Percentiles rank a stretch among this genome's conserved stretches.
phyloP scores from a whole-genome alignment of 2,329 filamentous ascomycete genomes.

The Aspergillus fumigatiaffinis region DNA sequence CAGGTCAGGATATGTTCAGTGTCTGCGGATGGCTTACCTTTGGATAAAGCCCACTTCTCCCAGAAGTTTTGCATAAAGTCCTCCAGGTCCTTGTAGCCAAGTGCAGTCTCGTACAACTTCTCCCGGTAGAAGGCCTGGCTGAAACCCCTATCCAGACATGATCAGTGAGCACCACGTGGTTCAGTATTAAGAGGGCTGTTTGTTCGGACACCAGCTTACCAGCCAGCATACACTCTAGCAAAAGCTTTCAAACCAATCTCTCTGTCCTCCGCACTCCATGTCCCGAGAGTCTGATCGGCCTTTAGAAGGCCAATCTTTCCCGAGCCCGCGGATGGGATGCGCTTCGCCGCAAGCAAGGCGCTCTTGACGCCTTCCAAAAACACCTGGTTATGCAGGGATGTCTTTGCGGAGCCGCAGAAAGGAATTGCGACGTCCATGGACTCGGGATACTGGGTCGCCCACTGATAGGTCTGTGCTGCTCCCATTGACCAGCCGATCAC shows the following conservation, averaged over 20 bases:
- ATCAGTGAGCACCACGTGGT: neutral
- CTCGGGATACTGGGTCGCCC: slow-evolving; percentile 59
- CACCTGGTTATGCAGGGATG: slow-evolving; percentile 63
- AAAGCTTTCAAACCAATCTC: slow-evolving; percentile 64
- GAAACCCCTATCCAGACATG: slow-evolving; percentile 56
- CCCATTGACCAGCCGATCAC: slow-evolving; percentile 71
- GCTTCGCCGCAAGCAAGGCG: slow-evolving; percentile 56
- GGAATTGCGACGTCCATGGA: slow-evolving; percentile 64
- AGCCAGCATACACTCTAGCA: slow-evolving; percentile 72
- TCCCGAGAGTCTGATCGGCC: slow-evolving; percentile 37
- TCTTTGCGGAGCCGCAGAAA: slow-evolving; percentile 64
- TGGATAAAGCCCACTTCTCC: slow-evolving; percentile 69
- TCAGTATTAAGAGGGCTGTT: neutral
- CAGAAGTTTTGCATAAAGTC: slow-evolving; percentile 73
- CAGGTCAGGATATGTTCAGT: neutral
- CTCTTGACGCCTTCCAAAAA: slow-evolving; percentile 64
- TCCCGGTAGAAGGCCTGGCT: slow-evolving; percentile 74
- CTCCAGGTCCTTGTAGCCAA: slow-evolving; percentile 66
- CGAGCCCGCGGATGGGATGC: slow-evolving; percentile 50
- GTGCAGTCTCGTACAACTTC: slow-evolving; percentile 59
- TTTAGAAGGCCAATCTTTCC: slow-evolving; percentile 43
- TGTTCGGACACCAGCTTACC: slow-evolving; percentile 30
- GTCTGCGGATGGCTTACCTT: slow-evolving; percentile 41
- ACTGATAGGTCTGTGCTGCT: slow-evolving; percentile 62
- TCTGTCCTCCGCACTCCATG: slow-evolving; percentile 53